Base-by-base conservation (phyloP, 2,329 filamentous ascomycete species). In the Pseudocercospora cruenta region DNA sequence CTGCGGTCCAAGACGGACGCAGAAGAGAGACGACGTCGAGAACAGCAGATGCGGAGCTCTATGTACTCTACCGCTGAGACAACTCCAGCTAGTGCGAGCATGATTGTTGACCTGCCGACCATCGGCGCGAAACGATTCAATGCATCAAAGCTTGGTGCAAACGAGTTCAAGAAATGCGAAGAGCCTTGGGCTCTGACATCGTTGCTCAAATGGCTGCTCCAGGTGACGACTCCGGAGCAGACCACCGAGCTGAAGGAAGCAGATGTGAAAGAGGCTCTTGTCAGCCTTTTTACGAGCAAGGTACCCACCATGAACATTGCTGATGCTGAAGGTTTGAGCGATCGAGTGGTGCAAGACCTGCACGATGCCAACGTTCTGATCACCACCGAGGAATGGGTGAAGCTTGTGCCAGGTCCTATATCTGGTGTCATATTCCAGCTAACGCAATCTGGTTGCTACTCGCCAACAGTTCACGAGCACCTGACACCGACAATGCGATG, bases 231-330 rank as follows among this genome's bases (percentile, higher is more conserved):
- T 59, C 75, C 76, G 5, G 94, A 97, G 72, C 94, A 94, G 45
- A 94, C 97, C 75, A 88, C 90, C 10, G 93, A 99, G 78, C 82
- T 99, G 55, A 93, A 91, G 76, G 88, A 91, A 75, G 91, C 93
- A 74, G 90, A 91, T 1, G 89, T 99, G 60, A 90, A 93, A 65
- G 94, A 98, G 71, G 94, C 92, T 2, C 84, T 99, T 49, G 89
- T 97, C 49, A 91, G 90, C 31, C 83, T 99, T 6, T 98, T 99
- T 78, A 96, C 92, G 1, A 87, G 92, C 80, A 98, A 97, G 79
- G 93, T 99, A 0, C 94, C 95, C 0, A 99, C 93, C 0, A 97
- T 99, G 93, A 98, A 99, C 73, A 94, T 95, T 49, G 94, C 94
- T 5, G 96, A 99, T 82, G 95, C 95, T 0, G 95, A 99, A 77